A percentile compares a stretch with the other conserved stretches of the same genome.
Conservation (phyloP, 345 rosid species). For the Microthlaspi erraticum region DNA sequence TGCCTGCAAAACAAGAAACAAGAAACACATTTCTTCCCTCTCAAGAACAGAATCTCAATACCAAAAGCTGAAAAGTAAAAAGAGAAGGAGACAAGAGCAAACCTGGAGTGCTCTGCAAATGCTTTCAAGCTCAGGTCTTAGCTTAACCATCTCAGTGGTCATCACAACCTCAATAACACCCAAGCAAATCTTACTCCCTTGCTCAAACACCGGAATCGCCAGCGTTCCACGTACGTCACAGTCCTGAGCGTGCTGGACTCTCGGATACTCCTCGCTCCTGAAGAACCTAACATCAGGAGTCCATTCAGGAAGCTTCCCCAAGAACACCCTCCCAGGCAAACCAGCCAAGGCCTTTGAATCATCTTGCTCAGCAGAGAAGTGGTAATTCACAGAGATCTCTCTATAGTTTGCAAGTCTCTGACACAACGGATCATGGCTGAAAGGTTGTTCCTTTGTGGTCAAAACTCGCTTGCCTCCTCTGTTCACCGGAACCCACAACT, state of each 20-base stretch:
- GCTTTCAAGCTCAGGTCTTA: slow-evolving; percentile 74
- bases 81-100: slow-evolving; percentile 42
- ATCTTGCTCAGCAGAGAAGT: slow-evolving; percentile 73
- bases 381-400: slow-evolving; percentile 72
- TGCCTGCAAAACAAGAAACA: slow-evolving; percentile 53
- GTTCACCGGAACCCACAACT: slow-evolving; percentile 84
- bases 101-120: slow-evolving; percentile 95
- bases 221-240: slow-evolving; percentile 80
- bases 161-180: slow-evolving; percentile 93
- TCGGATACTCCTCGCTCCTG: slow-evolving; percentile 78
- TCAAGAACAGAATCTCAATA: not conserved
- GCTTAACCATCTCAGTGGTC: slow-evolving; percentile 69
- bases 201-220: slow-evolving; percentile 93
- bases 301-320: slow-evolving; percentile 92
- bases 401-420: slow-evolving; percentile 73
- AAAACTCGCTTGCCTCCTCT: slow-evolving; percentile 68
- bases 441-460: slow-evolving; percentile 73
- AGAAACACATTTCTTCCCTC: slow-evolving; percentile 3
- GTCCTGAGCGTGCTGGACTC: slow-evolving; percentile 75
- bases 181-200: slow-evolving; percentile 77
- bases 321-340: slow-evolving; percentile 84
- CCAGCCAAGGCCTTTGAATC: slow-evolving; percentile 68
- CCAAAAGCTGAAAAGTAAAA: slow-evolving; percentile 17
- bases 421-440: slow-evolving; percentile 62
- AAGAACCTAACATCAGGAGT: slow-evolving; percentile 94